Percentiles rank a stretch among this genome's conserved stretches.
These are phyloP conservation scores for Verticillium alfalfae DNA, from an alignment of 2,329 filamentous ascomycete genomes.

Conservation along the genomic window DNA sequence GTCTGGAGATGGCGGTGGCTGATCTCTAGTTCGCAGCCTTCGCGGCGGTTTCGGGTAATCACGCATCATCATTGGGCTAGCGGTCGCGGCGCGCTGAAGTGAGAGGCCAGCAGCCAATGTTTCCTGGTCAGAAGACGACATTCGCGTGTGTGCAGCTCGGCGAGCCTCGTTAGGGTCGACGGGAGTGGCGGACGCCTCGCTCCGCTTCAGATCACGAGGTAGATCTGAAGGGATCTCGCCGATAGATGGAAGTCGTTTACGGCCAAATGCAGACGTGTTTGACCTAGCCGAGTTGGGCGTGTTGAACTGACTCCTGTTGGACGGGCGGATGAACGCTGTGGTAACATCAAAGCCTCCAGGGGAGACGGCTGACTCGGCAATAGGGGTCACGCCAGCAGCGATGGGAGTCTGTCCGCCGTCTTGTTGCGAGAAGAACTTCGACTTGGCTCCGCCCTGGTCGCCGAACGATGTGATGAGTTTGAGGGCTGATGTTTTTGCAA, in stretches of 20 bases:
- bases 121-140: conserved; percentile 33
- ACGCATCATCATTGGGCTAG: conserved; percentile 60
- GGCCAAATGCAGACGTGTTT: conserved; percentile 49
- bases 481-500: conserved; percentile 75
- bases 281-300: conserved; percentile 64
- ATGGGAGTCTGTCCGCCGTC: conserved; percentile 68
- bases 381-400: conserved; percentile 80
- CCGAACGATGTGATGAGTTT: conserved; percentile 91
- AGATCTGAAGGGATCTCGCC: conserved; percentile 54
- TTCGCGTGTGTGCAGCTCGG: conserved; percentile 25
- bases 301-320: conserved; percentile 62
- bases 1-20: conserved; percentile 57
- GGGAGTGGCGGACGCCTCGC: conserved; percentile 11
- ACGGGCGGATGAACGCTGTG: conserved; percentile 63
- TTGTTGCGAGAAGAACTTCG: conserved; percentile 55
- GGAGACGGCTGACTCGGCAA: conserved; percentile 71
- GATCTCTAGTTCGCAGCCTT: conserved; percentile 27
- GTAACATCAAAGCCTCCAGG: conserved; percentile 62
- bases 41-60: conserved; percentile 22
- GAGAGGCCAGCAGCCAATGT: conserved; percentile 37
- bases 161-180: conserved; percentile 19
- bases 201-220: background rate
- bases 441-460: conserved; percentile 48
- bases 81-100: conserved; percentile 60
- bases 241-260: conserved; percentile 70